These are phyloP conservation scores for Podospora comata DNA, from an alignment of 495 filamentous ascomycete genomes.

Conservation along the genomic window DNA sequence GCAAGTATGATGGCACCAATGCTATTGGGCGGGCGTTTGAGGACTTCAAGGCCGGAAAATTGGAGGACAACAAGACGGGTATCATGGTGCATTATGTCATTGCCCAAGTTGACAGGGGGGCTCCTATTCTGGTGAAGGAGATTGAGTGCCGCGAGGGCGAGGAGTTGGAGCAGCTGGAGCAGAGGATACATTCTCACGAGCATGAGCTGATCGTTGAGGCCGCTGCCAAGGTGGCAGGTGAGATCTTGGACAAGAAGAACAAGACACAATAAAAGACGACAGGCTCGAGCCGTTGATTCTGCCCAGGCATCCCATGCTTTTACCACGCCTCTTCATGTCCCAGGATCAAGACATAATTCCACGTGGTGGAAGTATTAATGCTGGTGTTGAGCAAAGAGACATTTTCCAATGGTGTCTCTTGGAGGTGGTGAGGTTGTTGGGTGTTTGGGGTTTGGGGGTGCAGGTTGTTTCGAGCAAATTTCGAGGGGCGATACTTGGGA, in stretches of 20 bases:
- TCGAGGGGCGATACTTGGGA: too few relatives aligned
- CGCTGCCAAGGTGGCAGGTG: slow-evolving; percentile 51
- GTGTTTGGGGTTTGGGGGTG: too few relatives aligned
- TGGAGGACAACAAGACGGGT: slow-evolving; percentile 62
- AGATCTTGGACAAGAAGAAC: slow-evolving; percentile 31
- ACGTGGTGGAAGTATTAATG: not conserved
- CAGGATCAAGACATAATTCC: not conserved
- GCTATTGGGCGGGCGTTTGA: slow-evolving; percentile 77
- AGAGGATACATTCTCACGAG: slow-evolving; percentile 67
- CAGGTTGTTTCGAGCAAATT: too few relatives aligned
- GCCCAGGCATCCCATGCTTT: not conserved
- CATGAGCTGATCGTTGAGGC: slow-evolving; percentile 69
- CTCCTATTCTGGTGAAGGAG: slow-evolving; percentile 68
- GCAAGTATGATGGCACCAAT: slow-evolving; percentile 71
- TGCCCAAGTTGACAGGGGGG: slow-evolving; percentile 76
- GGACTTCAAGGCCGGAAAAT: slow-evolving; percentile 67
- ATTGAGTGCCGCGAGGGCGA: slow-evolving; percentile 68
- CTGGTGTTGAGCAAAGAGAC: not conserved
- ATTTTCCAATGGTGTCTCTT: not conserved
- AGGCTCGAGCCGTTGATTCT: not conserved
- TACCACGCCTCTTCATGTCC: not conserved
- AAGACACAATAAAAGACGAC: slow-evolving; percentile 23
- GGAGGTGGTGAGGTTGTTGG: too few relatives aligned
- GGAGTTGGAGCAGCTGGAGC: slow-evolving; percentile 60
- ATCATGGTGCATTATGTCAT: slow-evolving; percentile 96